phyloP scores from a whole-genome alignment of 176 grass and related monocot species.

The Oryza glumipatula region DNA sequence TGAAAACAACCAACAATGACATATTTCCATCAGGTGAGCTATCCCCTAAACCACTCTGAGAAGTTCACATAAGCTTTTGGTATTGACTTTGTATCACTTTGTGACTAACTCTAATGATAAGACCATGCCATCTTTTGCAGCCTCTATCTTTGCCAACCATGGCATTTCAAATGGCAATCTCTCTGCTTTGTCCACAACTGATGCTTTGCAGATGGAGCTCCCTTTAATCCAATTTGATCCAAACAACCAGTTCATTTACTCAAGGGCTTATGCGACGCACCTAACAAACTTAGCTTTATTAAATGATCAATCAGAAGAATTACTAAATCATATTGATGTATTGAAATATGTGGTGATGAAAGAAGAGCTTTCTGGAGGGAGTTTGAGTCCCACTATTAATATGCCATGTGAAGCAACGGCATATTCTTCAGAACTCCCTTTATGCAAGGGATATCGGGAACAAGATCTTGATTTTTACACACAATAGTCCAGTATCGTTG shows the following conservation, averaged over 20 bases:
- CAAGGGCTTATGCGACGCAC: slow-evolving; percentile 43
- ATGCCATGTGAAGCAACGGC: slow-evolving; percentile 34
- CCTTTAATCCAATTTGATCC: slow-evolving; percentile 97
- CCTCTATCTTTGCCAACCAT: slow-evolving; percentile 56
- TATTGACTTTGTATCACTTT: slow-evolving; percentile 32
- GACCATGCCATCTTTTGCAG: slow-evolving; percentile 39
- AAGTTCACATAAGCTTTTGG: slow-evolving; percentile 47
- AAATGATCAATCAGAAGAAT: slow-evolving; percentile 64
- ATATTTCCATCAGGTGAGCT: slow-evolving; percentile 50
- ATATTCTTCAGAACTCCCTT: slow-evolving; percentile 33
- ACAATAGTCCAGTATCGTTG: slow-evolving; percentile 8
- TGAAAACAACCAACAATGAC: slow-evolving; percentile 41
- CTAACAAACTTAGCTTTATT: slow-evolving; percentile 39
- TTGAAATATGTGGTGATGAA: slow-evolving; percentile 46
- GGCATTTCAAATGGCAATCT: slow-evolving; percentile 73
- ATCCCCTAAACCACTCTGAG: slow-evolving; percentile 44
- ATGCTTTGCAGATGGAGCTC: slow-evolving; percentile 88
- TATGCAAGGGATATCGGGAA: slow-evolving; percentile 50
- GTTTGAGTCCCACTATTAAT: slow-evolving; percentile 52
- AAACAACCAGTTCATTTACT: slow-evolving; percentile 42
- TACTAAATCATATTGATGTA: slow-evolving; percentile 56
- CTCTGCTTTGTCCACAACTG: slow-evolving; percentile 73
- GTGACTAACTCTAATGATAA: slow-evolving; percentile 47
- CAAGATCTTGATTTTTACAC: slow-evolving; percentile 15
- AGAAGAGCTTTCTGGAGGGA: slow-evolving; percentile 42